Evolutionary conservation across 257 asterid genomes (phyloP), one percentile per base, ranked within the genome.

Genomic region (Solanum piurae): DNA sequence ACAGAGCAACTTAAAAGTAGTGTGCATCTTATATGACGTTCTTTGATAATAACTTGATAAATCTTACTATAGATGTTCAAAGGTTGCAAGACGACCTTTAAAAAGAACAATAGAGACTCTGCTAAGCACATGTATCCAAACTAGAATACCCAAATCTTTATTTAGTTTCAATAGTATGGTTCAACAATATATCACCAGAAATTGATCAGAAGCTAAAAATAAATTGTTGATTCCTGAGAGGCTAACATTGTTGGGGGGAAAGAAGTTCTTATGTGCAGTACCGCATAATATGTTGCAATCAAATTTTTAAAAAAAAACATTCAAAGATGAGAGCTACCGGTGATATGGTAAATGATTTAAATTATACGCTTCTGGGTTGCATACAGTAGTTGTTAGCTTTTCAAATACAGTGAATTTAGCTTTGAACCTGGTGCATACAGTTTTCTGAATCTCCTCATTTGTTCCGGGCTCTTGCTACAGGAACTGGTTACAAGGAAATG

Each of bases 401-500:
- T 29, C 97, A 86, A 96, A 96, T 86, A 96, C 92, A 29, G 98
- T 95, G 87, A 94, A 96, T 77, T 95, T 98, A 29, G 97, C 98
- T 89, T 94, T 94, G 88, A 94, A 94, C 90, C 92, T 92, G 64
- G 94, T 91, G 92, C 98, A 96, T 27, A 90, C 98, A 77, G 95
- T 87, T 91, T 93, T 94, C 90, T 90, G 88, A 86, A 96, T 96
- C 90, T 96, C 95, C 74, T 93, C 95, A 86, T 91, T 95, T 33
- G 93, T 95, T 90, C 98, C 99, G 12, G 98, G 98, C 85, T 96
- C 98, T 93, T 96, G 99, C 86, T 92, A 93, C 85, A 88, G 94
- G 89, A 96, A 96, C 90, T 96, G 99, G 87, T 96, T 96, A 93
- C 98, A 96, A 86, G 99, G 98, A 94, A 96, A 96, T 85, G 98